Evolutionary conservation across 164 flowering plant species (phyloP).

Genomic region (Platanus orientalis): DNA sequence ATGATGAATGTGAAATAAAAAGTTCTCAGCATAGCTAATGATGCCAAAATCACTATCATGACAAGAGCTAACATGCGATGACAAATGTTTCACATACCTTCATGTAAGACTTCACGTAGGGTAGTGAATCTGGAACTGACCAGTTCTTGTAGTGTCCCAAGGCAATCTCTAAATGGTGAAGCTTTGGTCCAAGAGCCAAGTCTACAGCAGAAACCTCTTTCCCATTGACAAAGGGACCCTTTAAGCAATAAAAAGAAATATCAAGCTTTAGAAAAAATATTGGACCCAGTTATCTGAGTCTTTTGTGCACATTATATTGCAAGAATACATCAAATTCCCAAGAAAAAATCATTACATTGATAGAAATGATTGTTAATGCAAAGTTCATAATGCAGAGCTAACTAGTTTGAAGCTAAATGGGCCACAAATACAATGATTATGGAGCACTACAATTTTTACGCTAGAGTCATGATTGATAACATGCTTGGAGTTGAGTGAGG

Average conservation of each 20-base stretch:
- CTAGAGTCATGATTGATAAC: too few relatives aligned
- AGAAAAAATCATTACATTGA: too few relatives aligned
- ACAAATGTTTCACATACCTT: constrained; percentile 46
- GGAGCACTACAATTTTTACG: too few relatives aligned
- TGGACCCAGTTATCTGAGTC: too few relatives aligned
- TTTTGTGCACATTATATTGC: too few relatives aligned
- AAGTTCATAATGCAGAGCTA: too few relatives aligned
- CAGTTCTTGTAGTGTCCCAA: constrained; percentile 83
- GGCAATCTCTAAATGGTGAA: constrained; percentile 88
- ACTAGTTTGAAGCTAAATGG: too few relatives aligned
- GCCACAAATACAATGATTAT: too few relatives aligned
- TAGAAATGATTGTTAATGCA: too few relatives aligned
- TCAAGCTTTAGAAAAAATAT: too few relatives aligned
- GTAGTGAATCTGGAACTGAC: constrained; percentile 86
- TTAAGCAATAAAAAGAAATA: constrained; percentile 15
- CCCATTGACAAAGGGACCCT: constrained; percentile 95
- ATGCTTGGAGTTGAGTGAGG: too few relatives aligned
- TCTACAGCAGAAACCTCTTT: constrained; percentile 73
- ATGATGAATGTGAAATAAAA: constrained; percentile 1
- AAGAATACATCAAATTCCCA: too few relatives aligned
- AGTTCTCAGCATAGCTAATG: background rate
- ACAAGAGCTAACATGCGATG: background rate
- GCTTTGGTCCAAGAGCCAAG: constrained; percentile 88
- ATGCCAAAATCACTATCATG: background rate
- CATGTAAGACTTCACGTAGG: constrained; percentile 76